Evolutionary conservation across 192 early-diverging fungal genomes (phyloP), one percentile per base, ranked within the genome.

Genomic region (Phlyctochytrium bullatum): DNA sequence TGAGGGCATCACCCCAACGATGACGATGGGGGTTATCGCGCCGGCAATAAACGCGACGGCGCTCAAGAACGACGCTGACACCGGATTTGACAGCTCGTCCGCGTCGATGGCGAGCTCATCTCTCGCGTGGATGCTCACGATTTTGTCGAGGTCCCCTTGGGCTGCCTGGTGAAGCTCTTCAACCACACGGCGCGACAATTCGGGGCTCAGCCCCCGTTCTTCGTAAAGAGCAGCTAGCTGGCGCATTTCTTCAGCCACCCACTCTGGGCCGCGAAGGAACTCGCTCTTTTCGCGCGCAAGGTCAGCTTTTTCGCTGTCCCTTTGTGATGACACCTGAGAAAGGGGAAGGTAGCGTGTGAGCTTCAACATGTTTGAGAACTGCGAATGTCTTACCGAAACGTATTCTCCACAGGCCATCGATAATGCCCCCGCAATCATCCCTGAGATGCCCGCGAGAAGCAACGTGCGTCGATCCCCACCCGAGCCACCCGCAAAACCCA

Each of bases 321-420:
- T 80, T 54, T 81, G 79, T 6, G 71, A 67, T 2, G 79, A 64
- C 10, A 81, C 79, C n/a, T n/a, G n/a, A n/a, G n/a, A n/a, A n/a
- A n/a, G n/a, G n/a, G n/a, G n/a, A n/a, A n/a, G n/a, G n/a, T n/a
- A n/a, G n/a, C n/a, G n/a, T n/a, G n/a, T n/a, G n/a, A n/a, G n/a
- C n/a, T 27, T 74, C 6, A 14, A 80, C 73, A 52, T 80, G 80
- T 59, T 77, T n/a, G n/a, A n/a, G n/a, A n/a, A n/a, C n/a, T n/a
- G n/a, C n/a, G n/a, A n/a, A n/a, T n/a, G n/a, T n/a, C n/a, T n/a
- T n/a, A n/a, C n/a, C n/a, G n/a, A n/a, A n/a, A n/a, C n/a, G n/a
- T n/a, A n/a, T n/a, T n/a, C n/a, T n/a, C n/a, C n/a, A n/a, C n/a
- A 78, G 17, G 79, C 79, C 80, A 81, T 81, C 1, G 75, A 70